Base-by-base conservation (phyloP, 2,329 filamentous ascomycete genomes). In the Aspergillus thermomutatus region DNA sequence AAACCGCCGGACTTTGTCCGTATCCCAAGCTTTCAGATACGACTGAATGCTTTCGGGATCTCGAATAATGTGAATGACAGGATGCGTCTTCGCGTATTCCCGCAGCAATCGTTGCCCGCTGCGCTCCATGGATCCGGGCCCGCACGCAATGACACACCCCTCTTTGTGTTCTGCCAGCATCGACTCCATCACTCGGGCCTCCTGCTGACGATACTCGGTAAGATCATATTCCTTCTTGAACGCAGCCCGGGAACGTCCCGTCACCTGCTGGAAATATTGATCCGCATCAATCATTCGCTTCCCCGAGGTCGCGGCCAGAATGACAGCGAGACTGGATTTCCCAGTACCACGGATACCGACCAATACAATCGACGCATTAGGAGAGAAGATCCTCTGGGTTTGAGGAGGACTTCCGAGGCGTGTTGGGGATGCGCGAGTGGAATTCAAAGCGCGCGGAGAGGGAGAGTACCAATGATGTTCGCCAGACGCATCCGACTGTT, bases 321-420 rank as follows among this genome's bases (percentile, higher is more conserved):
- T 90, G 49, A 92, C 83, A 14, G 87, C 89, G 10, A 92, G 77
- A 1, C 87, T 91, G 1, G 88, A 88, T 71, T 92, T 92, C 17
- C 89, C 89, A 4, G 87, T 85, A 10, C 89, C 89, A 14, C 87
- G 84, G 55, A 91, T 85, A 2, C 89, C 89, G 23, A 89, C 82
- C 19, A 92, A 78, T 6, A 92, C 82, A 54, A 92, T 85, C 1
- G 89, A 91, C 1, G 87, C 85, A 76, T 89, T 82, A 9, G 79
- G 71, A 8, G 78, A 74, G 66, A 88, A 89, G 19, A 58, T 65
- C 34, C 71, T 66, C 21, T 62, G 62, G 3, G 56, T 73, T 45
- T 69, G 49, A 60, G 69, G 45, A 64, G 63, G 59, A 1, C 62
- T 60, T 19, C 69, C 66, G 28, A 69, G 64, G 40, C 61, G 54